phyloP scores from a whole-genome alignment of 2,329 filamentous ascomycete species.

The Triangularia verruculosa region DNA sequence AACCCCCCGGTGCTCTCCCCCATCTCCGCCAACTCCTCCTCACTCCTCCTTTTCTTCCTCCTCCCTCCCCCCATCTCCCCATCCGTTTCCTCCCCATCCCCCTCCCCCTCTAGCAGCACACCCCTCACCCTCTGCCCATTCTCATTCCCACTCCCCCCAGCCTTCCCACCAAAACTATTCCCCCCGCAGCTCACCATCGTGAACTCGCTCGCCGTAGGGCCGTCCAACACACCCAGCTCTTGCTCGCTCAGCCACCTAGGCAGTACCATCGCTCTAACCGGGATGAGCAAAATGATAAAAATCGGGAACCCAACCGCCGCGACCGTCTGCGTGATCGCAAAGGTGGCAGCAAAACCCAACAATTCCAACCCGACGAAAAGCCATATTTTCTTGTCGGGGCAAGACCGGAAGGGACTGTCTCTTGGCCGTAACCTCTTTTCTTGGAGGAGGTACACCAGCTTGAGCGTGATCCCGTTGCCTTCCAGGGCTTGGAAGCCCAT shows the following conservation, averaged over 20 bases:
- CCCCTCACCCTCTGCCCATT: slow-evolving; percentile 9
- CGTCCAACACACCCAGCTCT: slow-evolving; percentile 64
- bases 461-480: slow-evolving; percentile 73
- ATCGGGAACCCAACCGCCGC: slow-evolving; percentile 79
- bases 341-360: slow-evolving; percentile 70
- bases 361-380: slow-evolving; percentile 67
- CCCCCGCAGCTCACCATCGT: slow-evolving; percentile 65
- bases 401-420: slow-evolving; percentile 53
- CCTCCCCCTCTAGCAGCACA: slow-evolving; percentile 3
- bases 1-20: slow-evolving; percentile 30
- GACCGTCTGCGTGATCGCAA: slow-evolving; percentile 78
- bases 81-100: slow-evolving; percentile 4
- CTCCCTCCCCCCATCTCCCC: background rate
- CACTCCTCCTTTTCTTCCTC: slow-evolving; percentile 26
- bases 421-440: slow-evolving; percentile 61
- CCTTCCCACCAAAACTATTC: slow-evolving; percentile 7
- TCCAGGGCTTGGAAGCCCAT: slow-evolving; percentile 79
- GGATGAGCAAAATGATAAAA: slow-evolving; percentile 67
- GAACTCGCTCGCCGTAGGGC: slow-evolving; percentile 70
- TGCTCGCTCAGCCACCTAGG: slow-evolving; percentile 57
- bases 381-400: slow-evolving; percentile 53
- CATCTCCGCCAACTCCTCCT: slow-evolving; percentile 38
- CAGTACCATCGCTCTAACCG: slow-evolving; percentile 61
- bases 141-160: slow-evolving; percentile 7
- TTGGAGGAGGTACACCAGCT: slow-evolving; percentile 66